Evolutionary conservation across 495 filamentous ascomycete genomes (phyloP), one percentile per base, ranked within the genome.

Genomic region (Niebla homalea): DNA sequence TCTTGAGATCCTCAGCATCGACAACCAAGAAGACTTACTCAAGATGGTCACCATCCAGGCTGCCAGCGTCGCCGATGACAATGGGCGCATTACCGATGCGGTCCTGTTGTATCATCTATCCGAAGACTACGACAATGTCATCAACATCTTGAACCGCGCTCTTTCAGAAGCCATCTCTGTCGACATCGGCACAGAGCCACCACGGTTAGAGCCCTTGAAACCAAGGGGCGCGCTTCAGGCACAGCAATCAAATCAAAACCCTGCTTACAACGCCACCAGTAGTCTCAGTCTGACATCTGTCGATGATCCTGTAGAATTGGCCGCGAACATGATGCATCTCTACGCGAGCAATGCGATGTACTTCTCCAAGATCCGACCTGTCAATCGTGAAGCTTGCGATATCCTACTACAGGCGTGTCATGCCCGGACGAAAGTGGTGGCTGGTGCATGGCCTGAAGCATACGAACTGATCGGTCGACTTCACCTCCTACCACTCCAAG

Each of bases 41-140:
- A 80, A 78, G 55, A 79, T 79, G 39, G 87, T 99, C 60, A 96
- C 88, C 2, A 70, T 86, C 36, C 86, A 94, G 64, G 92, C 92
- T 29, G 92, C 92, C 32, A 80, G 77, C 46, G 82, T 88, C 49
- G 92, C 92, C 5, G 89, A 97, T 54, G 93, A 97, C 58, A 93
- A 87, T 63, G 90, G 93, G 32, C 75, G 93, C 36, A 84, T 81
- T 1, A 87, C 87, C 6, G 92, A 99, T 64, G 89, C 93, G 1
- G 90, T 96, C 5, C 73, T 99, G 42, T 69, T 99, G 36, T 96
- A 92, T 60, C 89, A 97, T 63, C 75, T 99, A 35, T 89, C 90
- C 0, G 86, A 86, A 58, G 87, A 99, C 59, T 97, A 93, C 61
- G 88, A 97, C 57, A 85, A 77, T 50, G 93, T 96, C 37, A 78